Evolutionary conservation across 495 filamentous ascomycete genomes (phyloP).

Genomic region (Penicillium robsamsonii): DNA sequence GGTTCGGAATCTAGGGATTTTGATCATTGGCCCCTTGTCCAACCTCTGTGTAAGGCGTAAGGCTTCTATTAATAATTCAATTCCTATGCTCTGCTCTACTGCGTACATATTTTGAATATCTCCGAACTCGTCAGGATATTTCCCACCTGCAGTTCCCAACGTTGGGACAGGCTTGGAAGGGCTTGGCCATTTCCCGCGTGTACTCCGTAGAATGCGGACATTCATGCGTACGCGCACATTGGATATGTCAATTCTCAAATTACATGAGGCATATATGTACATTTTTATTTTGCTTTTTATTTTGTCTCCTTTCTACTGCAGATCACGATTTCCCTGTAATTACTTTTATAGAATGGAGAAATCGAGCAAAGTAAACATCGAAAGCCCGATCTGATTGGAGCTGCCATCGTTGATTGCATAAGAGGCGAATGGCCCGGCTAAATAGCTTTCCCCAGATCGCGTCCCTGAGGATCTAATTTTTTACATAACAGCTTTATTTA

Average conservation of each 20-base stretch:
- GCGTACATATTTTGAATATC: constrained; percentile 2
- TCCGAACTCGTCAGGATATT: background rate
- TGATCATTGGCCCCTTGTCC: constrained; percentile 10
- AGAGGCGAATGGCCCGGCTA: background rate
- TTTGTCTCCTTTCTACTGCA: background rate
- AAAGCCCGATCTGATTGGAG: constrained; percentile 5
- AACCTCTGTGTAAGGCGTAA: constrained; percentile 4
- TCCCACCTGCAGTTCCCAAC: constrained; percentile 11
- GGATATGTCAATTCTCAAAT: constrained; percentile 1
- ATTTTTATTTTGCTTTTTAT: background rate
- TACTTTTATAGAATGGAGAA: background rate
- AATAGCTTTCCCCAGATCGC: constrained; percentile 12
- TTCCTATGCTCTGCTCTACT: constrained; percentile 3
- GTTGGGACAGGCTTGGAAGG: constrained; percentile 8
- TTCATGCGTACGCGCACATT: background rate
- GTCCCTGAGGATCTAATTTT: background rate
- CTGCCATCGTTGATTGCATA: background rate
- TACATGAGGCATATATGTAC: constrained; percentile 6
- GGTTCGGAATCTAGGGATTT: constrained; percentile 12
- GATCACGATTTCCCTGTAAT: background rate
- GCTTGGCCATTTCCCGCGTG: constrained; percentile 4
- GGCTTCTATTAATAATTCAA: constrained; percentile 9
- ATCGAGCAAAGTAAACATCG: background rate
- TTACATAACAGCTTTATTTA: background rate
- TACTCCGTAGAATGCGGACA: constrained; percentile 3